A percentile compares a stretch with the other conserved stretches of the same genome.
These are phyloP conservation scores for Dothidotthia symphoricarpi DNA, from an alignment of 2,329 filamentous ascomycete species.

Conservation along the genomic window DNA sequence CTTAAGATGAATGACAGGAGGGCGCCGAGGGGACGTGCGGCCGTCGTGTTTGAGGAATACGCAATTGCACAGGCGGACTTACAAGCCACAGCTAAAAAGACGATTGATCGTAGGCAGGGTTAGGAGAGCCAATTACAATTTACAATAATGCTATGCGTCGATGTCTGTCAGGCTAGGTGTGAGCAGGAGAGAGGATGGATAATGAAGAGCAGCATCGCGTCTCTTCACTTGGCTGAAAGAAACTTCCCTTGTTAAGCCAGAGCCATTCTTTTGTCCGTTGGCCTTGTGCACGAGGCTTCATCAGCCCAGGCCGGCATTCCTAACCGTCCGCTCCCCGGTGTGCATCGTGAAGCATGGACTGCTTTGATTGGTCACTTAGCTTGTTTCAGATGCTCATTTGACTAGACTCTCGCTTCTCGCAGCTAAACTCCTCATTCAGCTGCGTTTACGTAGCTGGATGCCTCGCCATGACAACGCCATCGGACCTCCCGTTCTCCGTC, in stretches of 20 bases:
- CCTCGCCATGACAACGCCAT: constrained; percentile 1
- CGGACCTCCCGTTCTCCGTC: not conserved
- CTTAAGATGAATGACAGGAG: not conserved
- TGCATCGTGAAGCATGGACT: constrained; percentile 7
- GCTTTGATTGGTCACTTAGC: constrained; percentile 14
- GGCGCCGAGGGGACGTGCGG: constrained; percentile 4
- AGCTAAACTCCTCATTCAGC: constrained; percentile 1
- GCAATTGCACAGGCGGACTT: constrained; percentile 16
- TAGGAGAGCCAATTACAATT: constrained; percentile 6
- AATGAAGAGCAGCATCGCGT: not conserved
- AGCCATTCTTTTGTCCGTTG: constrained; percentile 18
- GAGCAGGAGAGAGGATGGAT: constrained; percentile 1
- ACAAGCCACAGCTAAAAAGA: constrained; percentile 30
- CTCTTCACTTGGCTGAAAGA: no score
- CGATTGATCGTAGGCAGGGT: constrained; percentile 18
- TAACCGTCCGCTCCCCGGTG: constrained; percentile 15
- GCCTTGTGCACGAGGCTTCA: constrained; percentile 19
- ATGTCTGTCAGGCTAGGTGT: constrained; percentile 3
- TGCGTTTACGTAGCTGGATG: constrained; percentile 6
- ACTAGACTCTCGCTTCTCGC: constrained; percentile 12
- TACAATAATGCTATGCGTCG: constrained; percentile 3
- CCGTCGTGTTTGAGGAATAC: constrained; percentile 11
- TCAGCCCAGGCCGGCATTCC: constrained; percentile 14
- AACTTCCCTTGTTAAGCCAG: no score
- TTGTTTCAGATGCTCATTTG: constrained; percentile 17